phyloP scores from a whole-genome alignment of 805 yeast species.

The Kurtzmaniella cleridarum region DNA sequence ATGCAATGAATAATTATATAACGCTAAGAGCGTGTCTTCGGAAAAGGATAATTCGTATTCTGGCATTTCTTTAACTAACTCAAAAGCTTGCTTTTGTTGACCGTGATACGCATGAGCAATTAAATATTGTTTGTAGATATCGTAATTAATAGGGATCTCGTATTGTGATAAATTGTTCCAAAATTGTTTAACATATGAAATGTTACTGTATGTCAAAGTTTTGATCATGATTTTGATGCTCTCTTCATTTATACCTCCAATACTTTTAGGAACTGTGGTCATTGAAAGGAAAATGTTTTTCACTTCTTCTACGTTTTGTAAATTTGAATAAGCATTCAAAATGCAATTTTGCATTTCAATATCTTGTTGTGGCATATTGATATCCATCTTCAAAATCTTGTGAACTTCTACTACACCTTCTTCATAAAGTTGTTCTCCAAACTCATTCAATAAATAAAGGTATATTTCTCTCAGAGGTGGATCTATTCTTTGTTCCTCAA shows the following conservation, averaged over 20 bases:
- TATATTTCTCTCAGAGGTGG: constrained; percentile 50
- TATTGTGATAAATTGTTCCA: constrained; percentile 56
- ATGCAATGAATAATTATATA: constrained; percentile 41
- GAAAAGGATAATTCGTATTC: constrained; percentile 43
- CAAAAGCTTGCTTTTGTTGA: constrained; percentile 49
- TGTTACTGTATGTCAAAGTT: constrained; percentile 49
- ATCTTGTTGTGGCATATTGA: constrained; percentile 44
- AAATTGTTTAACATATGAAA: constrained; percentile 52
- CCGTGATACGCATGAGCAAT: constrained; percentile 71
- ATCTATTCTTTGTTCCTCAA: background rate
- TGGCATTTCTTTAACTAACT: constrained; percentile 41
- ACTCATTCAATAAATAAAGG: constrained; percentile 51
- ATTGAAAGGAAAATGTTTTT: constrained; percentile 58
- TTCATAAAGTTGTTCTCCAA: constrained; percentile 53
- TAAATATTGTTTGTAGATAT: constrained; percentile 53
- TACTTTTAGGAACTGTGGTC: constrained; percentile 41
- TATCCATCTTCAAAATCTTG: constrained; percentile 58
- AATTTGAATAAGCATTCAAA: constrained; percentile 57
- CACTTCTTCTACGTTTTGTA: constrained; percentile 52
- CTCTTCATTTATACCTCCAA: constrained; percentile 53
- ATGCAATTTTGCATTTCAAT: constrained; percentile 55
- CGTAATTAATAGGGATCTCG: constrained; percentile 47
- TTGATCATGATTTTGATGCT: constrained; percentile 65
- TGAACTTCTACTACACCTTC: constrained; percentile 66
- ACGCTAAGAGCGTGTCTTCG: constrained; percentile 39